A percentile compares a stretch with the other conserved stretches of the same genome.
Evolutionary conservation across 495 filamentous ascomycete species (phyloP).

Genomic region (Schizothecium vesticola): DNA sequence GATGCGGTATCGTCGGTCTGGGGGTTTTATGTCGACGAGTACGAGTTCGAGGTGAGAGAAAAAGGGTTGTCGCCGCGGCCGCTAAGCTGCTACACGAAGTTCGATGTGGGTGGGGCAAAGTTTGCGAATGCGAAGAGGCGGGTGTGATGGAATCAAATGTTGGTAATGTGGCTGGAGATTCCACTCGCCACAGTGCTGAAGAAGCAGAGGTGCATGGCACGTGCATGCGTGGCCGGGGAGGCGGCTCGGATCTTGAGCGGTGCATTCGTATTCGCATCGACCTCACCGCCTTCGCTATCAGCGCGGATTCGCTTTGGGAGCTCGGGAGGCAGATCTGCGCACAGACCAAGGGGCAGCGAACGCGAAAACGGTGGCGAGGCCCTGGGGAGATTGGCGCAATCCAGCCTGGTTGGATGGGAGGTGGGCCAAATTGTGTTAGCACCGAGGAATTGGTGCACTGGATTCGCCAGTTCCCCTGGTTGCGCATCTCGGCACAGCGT

Average conservation of each 20-base stretch:
- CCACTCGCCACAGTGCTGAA: background rate
- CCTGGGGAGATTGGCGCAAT: conserved; percentile 1
- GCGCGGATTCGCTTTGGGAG: background rate
- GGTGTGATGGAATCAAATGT: background rate
- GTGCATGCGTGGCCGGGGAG: background rate
- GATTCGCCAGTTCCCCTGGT: conserved; percentile 3
- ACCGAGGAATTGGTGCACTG: conserved; percentile 1
- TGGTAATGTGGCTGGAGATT: background rate
- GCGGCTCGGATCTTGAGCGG: background rate
- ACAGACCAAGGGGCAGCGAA: conserved; percentile 2
- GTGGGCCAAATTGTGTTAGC: background rate
- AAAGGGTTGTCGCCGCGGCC: background rate
- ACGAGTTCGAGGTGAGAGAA: background rate
- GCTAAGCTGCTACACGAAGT: background rate
- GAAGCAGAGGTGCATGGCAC: background rate
- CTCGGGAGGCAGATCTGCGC: background rate
- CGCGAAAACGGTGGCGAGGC: conserved; percentile 8
- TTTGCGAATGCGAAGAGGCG: background rate
- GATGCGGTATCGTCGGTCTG: background rate
- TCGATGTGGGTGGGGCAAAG: background rate
- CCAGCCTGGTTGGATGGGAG: conserved; percentile 1
- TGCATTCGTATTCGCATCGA: conserved; percentile 13
- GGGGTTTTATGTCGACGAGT: background rate
- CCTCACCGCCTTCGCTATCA: conserved; percentile 6
- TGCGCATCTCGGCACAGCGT: background rate